Conservation (phyloP, 805 yeast species). For the Kuraishia hungarica region DNA sequence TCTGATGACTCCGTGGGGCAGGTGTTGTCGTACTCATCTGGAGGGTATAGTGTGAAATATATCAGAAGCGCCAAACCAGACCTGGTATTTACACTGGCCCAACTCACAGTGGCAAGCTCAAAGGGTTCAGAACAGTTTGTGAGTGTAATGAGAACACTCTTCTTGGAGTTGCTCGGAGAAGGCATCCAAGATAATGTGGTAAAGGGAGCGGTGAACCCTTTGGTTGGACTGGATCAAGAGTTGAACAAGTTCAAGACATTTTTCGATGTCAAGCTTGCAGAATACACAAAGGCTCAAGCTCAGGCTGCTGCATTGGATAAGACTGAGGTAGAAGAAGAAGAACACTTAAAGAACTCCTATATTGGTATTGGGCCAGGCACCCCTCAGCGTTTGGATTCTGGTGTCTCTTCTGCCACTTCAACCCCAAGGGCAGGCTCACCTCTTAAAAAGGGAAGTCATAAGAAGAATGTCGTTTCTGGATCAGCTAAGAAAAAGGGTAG, state of each 20-base stretch:
- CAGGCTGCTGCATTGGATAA: conserved; percentile 2
- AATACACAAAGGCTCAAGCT: conserved; percentile 15
- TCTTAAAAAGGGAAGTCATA: conserved; percentile 6
- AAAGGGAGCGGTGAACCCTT: neutral
- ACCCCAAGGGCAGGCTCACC: neutral
- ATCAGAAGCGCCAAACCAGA: conserved; percentile 31
- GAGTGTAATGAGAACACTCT: neutral
- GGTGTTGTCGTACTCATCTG: conserved; percentile 22
- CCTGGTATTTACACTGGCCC: conserved; percentile 33
- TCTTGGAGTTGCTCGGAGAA: neutral
- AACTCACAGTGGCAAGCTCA: conserved; percentile 26
- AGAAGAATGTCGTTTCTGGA: conserved; percentile 4
- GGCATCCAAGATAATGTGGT: neutral
- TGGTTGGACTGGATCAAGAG: neutral
- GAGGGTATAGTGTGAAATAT: conserved; percentile 37
- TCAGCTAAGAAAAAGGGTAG: conserved; percentile 33
- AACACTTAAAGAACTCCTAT: too few species aligned
- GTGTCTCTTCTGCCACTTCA: neutral
- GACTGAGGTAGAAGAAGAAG: conserved; percentile 2
- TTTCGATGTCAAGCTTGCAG: conserved; percentile 26
- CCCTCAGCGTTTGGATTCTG: neutral
- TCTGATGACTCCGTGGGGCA: conserved; percentile 13
- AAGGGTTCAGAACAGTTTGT: conserved; percentile 18
- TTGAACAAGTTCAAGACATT: conserved; percentile 27
- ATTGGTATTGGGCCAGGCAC: neutral